Evolutionary conservation across 306 rosid species (phyloP), one percentile per base, ranked within the genome.

Genomic region (Begonia peltatifolia): DNA sequence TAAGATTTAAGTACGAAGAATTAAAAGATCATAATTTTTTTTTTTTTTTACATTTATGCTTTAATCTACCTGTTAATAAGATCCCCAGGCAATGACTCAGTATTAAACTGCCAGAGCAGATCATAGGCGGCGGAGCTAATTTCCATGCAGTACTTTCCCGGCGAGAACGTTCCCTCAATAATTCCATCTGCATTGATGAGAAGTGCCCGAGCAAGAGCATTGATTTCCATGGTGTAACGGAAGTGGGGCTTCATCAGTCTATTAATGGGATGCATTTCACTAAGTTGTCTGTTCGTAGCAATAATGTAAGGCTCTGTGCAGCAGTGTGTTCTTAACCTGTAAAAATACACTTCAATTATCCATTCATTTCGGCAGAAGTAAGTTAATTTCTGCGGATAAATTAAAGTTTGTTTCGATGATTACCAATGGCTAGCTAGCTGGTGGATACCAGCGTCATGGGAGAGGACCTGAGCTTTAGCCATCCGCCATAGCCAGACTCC

Each of bases 201-300:
- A 11, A 46, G 30, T 48, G 62, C 66, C 12, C 77, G 62, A 2
- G 66, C 77, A 2, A 72, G 63, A 11, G 77, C 69, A 41, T 66
- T 71, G 66, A 66, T 71, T 57, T 71, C 72, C 72, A 71, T 61
- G 13, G 76, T 72, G 17, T 67, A 72, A 38, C 77, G 58, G 38
- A 72, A 72, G 59, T 72, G 77, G 43, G 77, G 77, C 16, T 25
- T 72, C 23, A 72, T 41, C 38, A 72, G 55, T 55, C 71, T 62
- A 11, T 58, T 57, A 17, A 72, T 56, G 38, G 77, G 66, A 41
- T 72, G 77, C 72, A 72, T 65, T 53, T 42, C 69, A 46, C 77
- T 71, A 2, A 71, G 52, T 41, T 71, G 72, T 48, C 76, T 43
- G 20, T 66, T 66, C 5, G 72, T 57, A 12, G 65, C 76, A 57